phyloP scores from a whole-genome alignment of 495 filamentous ascomycete genomes.

The Wilcoxina mikolae region DNA sequence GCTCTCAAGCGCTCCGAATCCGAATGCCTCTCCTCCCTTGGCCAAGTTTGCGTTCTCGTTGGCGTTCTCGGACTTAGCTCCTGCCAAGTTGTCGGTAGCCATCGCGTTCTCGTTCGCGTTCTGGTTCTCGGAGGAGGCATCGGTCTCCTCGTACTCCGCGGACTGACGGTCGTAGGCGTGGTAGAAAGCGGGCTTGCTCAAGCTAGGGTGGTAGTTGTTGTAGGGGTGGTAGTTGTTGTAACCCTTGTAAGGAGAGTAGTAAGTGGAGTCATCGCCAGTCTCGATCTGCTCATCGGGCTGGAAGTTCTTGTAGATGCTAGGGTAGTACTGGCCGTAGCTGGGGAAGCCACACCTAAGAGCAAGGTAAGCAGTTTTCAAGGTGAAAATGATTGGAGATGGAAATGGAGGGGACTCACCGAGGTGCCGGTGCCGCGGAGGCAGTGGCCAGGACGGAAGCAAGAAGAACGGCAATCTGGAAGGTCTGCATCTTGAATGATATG shows the following conservation, averaged over 20 bases:
- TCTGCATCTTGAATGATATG: not conserved
- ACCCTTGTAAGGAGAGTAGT: slow-evolving; percentile 16
- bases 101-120: slow-evolving; percentile 28
- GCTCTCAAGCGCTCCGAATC: slow-evolving; percentile 26
- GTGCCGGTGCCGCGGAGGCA: slow-evolving; percentile 12
- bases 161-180: slow-evolving; percentile 2
- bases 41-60: slow-evolving; percentile 30
- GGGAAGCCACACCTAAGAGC: not conserved
- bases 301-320: slow-evolving; percentile 12
- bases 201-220: slow-evolving; percentile 23
- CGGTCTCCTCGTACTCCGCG: slow-evolving; percentile 6
- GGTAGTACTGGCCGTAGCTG: slow-evolving; percentile 23
- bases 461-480: slow-evolving; percentile 11
- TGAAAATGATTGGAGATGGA: not conserved
- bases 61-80: slow-evolving; percentile 29
- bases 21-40: slow-evolving; percentile 28
- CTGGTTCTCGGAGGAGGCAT: slow-evolving; percentile 7
- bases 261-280: slow-evolving; percentile 8
- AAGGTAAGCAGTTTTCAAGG: not conserved
- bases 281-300: not conserved
- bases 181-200: slow-evolving; percentile 17
- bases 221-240: slow-evolving; percentile 17
- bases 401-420: slow-evolving; percentile 6
- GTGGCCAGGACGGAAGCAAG: slow-evolving; percentile 12
- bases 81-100: slow-evolving; percentile 28